Conservation (phyloP, 73 alveolate species). For the Paramecium pentaurelia region DNA sequence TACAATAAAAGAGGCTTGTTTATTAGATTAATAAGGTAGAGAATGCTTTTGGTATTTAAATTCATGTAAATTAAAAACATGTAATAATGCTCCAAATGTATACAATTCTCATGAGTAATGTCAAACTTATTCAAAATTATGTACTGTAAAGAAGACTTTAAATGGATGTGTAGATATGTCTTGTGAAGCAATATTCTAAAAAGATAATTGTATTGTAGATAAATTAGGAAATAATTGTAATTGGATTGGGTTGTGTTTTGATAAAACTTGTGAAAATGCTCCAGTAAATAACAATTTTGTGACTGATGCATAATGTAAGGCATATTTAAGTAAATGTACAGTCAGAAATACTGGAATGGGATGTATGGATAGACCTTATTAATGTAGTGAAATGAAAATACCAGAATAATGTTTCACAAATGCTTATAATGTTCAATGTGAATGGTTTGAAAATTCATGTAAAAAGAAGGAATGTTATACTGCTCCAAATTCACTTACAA, state of each 20-base stretch:
- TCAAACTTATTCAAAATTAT: neutral
- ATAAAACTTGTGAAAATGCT: constrained; percentile 35
- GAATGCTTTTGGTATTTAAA: neutral
- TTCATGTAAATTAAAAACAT: neutral
- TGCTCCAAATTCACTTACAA: neutral
- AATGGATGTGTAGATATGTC: constrained; percentile 16
- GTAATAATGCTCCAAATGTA: constrained; percentile 11
- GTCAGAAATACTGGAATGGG: constrained; percentile 5
- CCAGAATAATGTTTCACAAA: neutral
- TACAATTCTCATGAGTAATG: constrained; percentile 5
- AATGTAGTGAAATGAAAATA: neutral
- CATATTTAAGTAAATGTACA: neutral
- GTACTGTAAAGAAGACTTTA: neutral
- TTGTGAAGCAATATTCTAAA: neutral
- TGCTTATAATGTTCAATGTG: neutral
- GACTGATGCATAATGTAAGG: neutral
- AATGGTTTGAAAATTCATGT: neutral
- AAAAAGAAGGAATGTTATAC: neutral
- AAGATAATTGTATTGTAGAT: neutral
- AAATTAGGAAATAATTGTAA: neutral
- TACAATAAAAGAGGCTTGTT: neutral
- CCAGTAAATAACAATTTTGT: neutral
- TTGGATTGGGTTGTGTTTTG: constrained; percentile 28
- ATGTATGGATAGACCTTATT: neutral
- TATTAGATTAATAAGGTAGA: neutral